phyloP scores from a whole-genome alignment of 192 early-diverging fungal genomes.

The Phycomyces nitens region DNA sequence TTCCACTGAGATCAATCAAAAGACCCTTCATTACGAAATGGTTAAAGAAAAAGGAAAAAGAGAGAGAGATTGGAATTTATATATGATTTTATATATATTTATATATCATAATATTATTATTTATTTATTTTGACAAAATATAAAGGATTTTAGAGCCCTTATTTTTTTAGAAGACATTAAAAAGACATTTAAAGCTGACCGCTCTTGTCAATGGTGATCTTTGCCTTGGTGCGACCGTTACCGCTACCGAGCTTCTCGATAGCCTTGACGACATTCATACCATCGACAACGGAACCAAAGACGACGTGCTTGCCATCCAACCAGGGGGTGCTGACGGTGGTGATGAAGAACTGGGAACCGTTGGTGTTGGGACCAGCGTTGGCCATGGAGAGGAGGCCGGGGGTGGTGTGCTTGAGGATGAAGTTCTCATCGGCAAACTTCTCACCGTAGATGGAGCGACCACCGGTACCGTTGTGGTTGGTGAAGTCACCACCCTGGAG shows the following conservation, averaged over 20 bases:
- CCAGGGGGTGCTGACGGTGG: conserved; percentile 77
- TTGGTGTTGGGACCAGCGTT: conserved; percentile 84
- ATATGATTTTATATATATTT: not conserved
- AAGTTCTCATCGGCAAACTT: conserved; percentile 66
- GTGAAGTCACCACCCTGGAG: conserved; percentile 89
- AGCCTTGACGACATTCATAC: conserved; percentile 61
- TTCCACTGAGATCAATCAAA: conserved; percentile 78
- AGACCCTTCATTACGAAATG: conserved; percentile 41
- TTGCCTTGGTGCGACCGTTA: conserved; percentile 47
- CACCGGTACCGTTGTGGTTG: conserved; percentile 81
- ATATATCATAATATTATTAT: not conserved
- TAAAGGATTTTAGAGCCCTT: no score
- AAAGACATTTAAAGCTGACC: conserved; percentile 64
- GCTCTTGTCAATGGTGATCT: conserved; percentile 59
- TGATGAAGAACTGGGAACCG: conserved; percentile 92
- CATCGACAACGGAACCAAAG: conserved; percentile 67
- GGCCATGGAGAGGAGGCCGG: conserved; percentile 79
- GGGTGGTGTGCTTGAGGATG: conserved; percentile 57
- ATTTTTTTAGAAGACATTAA: no score
- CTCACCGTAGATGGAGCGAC: conserved; percentile 83
- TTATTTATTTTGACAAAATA: no score
- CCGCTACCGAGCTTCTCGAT: conserved; percentile 58
- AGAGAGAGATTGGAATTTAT: not conserved
- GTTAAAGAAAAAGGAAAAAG: not conserved
- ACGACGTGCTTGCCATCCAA: conserved; percentile 89